Evolutionary conservation across 2,329 filamentous ascomycete species (phyloP).

Genomic region (Colletotrichum sp.): DNA sequence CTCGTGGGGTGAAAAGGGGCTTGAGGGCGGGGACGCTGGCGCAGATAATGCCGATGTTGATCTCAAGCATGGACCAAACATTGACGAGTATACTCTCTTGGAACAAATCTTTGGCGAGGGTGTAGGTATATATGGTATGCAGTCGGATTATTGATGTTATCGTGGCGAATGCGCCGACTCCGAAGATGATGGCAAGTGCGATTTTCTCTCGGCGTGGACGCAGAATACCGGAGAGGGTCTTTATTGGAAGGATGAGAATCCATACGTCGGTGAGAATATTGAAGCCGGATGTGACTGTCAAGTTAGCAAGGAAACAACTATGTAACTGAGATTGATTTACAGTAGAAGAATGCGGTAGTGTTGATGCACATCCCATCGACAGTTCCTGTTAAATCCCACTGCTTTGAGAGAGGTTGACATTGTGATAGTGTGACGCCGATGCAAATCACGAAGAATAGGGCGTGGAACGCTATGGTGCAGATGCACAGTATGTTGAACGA

Average conservation of each 20-base stretch:
- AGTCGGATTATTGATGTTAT: conserved; percentile 42
- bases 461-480: conserved; percentile 40
- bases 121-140: conserved; percentile 42
- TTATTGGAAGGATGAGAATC: conserved; percentile 48
- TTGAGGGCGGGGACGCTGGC: conserved; percentile 54
- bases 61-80: conserved; percentile 51
- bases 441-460: conserved; percentile 44
- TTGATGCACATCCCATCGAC: conserved; percentile 42
- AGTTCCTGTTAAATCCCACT: conserved; percentile 40
- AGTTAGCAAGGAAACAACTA: background rate
- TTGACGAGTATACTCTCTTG: conserved; percentile 37
- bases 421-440: conserved; percentile 42
- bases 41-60: conserved; percentile 54
- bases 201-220: conserved; percentile 53
- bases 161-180: conserved; percentile 37
- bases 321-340: conserved; percentile 23
- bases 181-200: conserved; percentile 51
- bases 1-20: conserved; percentile 43
- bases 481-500: conserved; percentile 33
- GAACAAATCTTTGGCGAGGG: conserved; percentile 38
- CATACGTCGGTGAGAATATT: conserved; percentile 53
- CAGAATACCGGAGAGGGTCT: conserved; percentile 46
- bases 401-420: conserved; percentile 43
- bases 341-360: conserved; percentile 45
- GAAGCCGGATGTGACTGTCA: conserved; percentile 40